phyloP scores from a whole-genome alignment of 768 basidiomycete genomes.

The Lactifluus subvellereus region DNA sequence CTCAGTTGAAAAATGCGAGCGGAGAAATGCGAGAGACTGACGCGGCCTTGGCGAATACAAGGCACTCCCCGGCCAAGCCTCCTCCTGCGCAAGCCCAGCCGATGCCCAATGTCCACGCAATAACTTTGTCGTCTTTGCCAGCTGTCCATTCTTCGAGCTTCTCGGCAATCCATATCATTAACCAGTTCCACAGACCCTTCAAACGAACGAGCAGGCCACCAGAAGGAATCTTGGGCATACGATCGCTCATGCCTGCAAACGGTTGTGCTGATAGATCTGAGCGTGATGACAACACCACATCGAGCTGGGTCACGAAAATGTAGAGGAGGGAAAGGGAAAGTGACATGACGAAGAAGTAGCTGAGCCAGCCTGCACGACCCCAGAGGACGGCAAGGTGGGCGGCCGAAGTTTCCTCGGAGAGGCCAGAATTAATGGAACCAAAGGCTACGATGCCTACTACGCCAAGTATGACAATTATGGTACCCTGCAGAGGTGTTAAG shows the following conservation, averaged over 20 bases:
- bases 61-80: conserved; percentile 78
- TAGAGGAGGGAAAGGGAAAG: conserved; percentile 59
- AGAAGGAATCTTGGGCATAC: conserved; percentile 23
- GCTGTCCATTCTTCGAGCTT: conserved; percentile 71
- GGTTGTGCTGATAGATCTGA: conserved; percentile 61
- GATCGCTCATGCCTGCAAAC: conserved; percentile 38
- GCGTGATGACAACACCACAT: conserved; percentile 64
- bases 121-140: conserved; percentile 73
- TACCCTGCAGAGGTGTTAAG: conserved; percentile 48
- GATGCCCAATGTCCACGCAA: conserved; percentile 89
- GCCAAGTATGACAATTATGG: conserved; percentile 73
- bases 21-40: conserved; percentile 33
- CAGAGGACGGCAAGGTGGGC: conserved; percentile 75
- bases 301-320: conserved; percentile 65
- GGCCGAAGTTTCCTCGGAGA: conserved; percentile 67
- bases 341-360: conserved; percentile 79
- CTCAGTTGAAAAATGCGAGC: not conserved
- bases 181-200: conserved; percentile 38
- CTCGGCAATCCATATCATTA: conserved; percentile 51
- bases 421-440: conserved; percentile 77
- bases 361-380: conserved; percentile 85
- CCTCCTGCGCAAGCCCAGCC: conserved; percentile 94
- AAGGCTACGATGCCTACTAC: conserved; percentile 87
- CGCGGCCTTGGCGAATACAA: conserved; percentile 81
- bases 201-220: conserved; percentile 31